Percentiles rank a stretch among this genome's conserved stretches.
phyloP scores from a whole-genome alignment of 768 basidiomycete genomes.

The Boletus subcaerulescens region DNA sequence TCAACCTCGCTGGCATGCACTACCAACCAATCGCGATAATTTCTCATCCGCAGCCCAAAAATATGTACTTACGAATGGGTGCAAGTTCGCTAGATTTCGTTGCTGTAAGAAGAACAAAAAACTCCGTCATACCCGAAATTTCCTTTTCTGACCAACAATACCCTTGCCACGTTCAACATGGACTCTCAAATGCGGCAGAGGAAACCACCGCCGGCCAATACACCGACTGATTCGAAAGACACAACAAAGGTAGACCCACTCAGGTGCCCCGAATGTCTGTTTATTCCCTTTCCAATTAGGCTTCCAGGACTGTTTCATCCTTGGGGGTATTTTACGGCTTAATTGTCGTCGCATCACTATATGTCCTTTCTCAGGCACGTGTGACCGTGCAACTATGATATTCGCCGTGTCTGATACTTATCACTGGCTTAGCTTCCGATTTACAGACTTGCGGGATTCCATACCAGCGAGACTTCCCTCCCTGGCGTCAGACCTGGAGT shows the following conservation, averaged over 20 bases:
- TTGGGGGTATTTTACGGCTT: constrained; percentile 11
- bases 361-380: constrained; percentile 22
- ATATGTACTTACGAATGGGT: not conserved
- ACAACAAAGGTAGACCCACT: constrained; percentile 6
- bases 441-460: constrained; percentile 1
- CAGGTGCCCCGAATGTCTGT: not conserved
- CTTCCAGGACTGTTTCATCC: not conserved
- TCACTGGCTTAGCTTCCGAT: constrained; percentile 17
- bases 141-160: constrained; percentile 11
- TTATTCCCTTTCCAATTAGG: constrained; percentile 2
- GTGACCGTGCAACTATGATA: not conserved
- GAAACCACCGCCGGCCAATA: constrained; percentile 3
- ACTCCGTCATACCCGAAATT: not conserved
- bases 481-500: constrained; percentile 19
- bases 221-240: not conserved
- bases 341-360: constrained; percentile 4
- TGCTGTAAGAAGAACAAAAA: too few relatives aligned
- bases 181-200: constrained; percentile 22
- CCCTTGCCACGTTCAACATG: not conserved
- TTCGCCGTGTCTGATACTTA: constrained; percentile 2
- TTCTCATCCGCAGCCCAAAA: constrained; percentile 7
- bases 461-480: constrained; percentile 3
- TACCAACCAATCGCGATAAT: constrained; percentile 3
- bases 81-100: not conserved
- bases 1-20: not conserved